Conservation (phyloP, 352 stramenopile species). For the Phytophthora capsici region DNA sequence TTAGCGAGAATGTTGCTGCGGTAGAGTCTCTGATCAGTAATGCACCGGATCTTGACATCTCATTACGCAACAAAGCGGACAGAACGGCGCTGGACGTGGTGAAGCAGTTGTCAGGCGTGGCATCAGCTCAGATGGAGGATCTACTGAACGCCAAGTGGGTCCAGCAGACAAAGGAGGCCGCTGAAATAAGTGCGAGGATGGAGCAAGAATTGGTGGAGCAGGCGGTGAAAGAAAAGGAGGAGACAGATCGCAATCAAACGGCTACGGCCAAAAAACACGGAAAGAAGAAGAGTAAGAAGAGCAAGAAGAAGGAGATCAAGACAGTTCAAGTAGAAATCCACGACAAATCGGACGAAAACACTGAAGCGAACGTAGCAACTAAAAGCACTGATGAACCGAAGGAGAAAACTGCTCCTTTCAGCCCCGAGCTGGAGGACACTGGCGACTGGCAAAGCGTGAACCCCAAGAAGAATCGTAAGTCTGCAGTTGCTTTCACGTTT, state of each 20-base stretch:
- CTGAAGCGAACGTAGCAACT: background rate
- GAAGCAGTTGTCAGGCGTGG: conserved; percentile 33
- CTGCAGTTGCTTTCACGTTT: conserved; percentile 5
- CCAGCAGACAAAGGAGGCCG: conserved; percentile 28
- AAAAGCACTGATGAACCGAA: background rate
- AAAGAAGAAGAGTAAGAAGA: conserved; percentile 56
- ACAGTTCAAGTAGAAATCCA: background rate
- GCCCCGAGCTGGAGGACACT: conserved; percentile 7
- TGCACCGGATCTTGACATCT: conserved; percentile 27
- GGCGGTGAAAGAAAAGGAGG: conserved; percentile 20
- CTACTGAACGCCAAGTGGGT: conserved; percentile 28
- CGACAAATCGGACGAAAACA: background rate
- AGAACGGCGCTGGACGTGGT: conserved; percentile 47
- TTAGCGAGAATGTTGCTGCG: conserved; percentile 59
- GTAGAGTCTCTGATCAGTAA: conserved; percentile 46
- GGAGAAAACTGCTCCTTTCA: background rate
- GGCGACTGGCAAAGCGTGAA: conserved; percentile 32
- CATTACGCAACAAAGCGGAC: conserved; percentile 39
- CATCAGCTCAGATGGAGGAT: conserved; percentile 36
- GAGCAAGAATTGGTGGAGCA: conserved; percentile 39
- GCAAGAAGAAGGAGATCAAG: conserved; percentile 38
- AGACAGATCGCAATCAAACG: conserved; percentile 5
- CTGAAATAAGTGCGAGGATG: conserved; percentile 27
- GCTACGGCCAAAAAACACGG: conserved; percentile 20
- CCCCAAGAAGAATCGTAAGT: conserved; percentile 44